Conservation (phyloP, 257 asterid species). For the Linderniella brevidens region DNA sequence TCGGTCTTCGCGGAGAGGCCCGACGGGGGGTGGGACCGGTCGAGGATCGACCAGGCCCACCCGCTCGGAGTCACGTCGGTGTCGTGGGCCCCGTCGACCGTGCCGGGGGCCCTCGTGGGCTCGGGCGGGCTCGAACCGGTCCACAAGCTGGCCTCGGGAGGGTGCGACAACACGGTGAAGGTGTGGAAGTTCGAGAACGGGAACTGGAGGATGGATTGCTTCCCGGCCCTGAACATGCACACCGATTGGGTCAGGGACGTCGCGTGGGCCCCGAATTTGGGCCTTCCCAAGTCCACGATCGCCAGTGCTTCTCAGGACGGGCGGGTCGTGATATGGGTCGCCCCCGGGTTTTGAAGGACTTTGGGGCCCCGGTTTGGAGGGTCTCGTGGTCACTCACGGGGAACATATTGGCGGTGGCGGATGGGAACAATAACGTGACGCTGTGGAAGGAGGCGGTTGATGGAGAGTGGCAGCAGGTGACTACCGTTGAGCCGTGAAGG, state of each 20-base stretch:
- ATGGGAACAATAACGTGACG: constrained; percentile 36
- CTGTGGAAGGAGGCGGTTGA: constrained; percentile 61
- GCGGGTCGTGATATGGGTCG: constrained; percentile 37
- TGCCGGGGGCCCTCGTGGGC: constrained; percentile 44
- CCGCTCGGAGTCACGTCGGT: constrained; percentile 63
- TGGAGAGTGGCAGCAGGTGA: constrained; percentile 56
- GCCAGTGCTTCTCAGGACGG: constrained; percentile 62
- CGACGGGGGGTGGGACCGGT: constrained; percentile 54
- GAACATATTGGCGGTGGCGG: constrained; percentile 55
- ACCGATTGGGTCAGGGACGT: constrained; percentile 62
- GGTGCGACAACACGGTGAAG: constrained; percentile 52
- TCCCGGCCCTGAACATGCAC: constrained; percentile 49
- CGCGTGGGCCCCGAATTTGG: constrained; percentile 63
- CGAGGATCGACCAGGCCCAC: constrained; percentile 53
- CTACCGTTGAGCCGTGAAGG: constrained; percentile 21
- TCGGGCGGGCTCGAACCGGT: constrained; percentile 25
- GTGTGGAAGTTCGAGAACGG: constrained; percentile 55
- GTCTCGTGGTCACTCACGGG: constrained; percentile 71
- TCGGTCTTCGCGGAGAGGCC: constrained; percentile 36
- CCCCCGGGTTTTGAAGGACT: constrained; percentile 37
- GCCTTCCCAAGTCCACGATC: constrained; percentile 49
- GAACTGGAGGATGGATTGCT: constrained; percentile 53
- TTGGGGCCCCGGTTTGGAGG: constrained; percentile 45
- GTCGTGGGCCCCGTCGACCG: constrained; percentile 54
- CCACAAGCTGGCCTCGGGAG: constrained; percentile 52